Evolutionary conservation across 768 basidiomycete species (phyloP).

Genomic region (Calvatia gigantea): DNA sequence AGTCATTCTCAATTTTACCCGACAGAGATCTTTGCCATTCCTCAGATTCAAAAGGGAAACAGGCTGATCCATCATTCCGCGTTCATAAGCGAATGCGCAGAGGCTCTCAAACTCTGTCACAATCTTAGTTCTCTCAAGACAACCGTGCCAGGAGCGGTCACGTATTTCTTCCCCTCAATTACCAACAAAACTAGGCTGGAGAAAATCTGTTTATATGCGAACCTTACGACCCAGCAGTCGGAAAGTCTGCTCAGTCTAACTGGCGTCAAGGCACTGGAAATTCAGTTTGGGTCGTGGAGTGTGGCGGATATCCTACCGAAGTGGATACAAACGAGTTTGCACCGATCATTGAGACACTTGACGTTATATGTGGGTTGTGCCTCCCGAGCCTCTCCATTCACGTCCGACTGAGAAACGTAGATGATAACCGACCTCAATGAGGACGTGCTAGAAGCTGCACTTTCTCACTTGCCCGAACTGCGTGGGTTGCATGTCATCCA

Average conservation of each 20-base stretch:
- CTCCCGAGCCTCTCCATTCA: not conserved
- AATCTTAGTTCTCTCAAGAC: conserved; percentile 60
- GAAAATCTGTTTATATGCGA: conserved; percentile 46
- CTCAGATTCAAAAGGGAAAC: conserved; percentile 6
- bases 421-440: conserved; percentile 54
- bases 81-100: conserved; percentile 52
- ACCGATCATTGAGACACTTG: conserved; percentile 23
- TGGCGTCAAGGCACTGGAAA: conserved; percentile 40
- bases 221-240: conserved; percentile 51
- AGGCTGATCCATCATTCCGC: conserved; percentile 26
- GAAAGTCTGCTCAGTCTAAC: conserved; percentile 35
- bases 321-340: conserved; percentile 53
- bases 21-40: conserved; percentile 14
- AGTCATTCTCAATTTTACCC: not conserved
- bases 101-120: conserved; percentile 42
- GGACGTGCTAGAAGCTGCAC: conserved; percentile 40
- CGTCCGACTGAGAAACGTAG: conserved; percentile 29
- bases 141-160: conserved; percentile 40
- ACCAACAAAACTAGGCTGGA: conserved; percentile 40
- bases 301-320: conserved; percentile 53
- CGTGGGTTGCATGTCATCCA: conserved; percentile 56
- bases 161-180: conserved; percentile 47
- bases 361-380: conserved; percentile 53
- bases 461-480: conserved; percentile 50
- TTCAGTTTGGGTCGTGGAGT: conserved; percentile 64